A percentile compares a stretch with the other conserved stretches of the same genome.
These are phyloP conservation scores for Pleurotus pulmonarius DNA, from an alignment of 768 basidiomycete species.

Conservation along the genomic window DNA sequence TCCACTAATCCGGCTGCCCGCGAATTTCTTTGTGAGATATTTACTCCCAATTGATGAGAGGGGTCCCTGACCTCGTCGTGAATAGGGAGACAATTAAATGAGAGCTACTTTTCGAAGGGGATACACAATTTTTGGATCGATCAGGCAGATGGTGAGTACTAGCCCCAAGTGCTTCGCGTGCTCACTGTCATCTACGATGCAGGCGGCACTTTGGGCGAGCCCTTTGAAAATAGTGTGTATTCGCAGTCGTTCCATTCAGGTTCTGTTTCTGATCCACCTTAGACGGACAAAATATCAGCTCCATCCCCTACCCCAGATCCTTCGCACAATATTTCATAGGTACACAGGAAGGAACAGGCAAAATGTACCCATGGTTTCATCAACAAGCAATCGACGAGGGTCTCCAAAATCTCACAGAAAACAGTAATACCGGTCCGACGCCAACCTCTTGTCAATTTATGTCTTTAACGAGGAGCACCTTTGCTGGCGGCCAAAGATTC, in stretches of 20 bases:
- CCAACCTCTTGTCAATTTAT: slow-evolving; percentile 26
- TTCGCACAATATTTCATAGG: slow-evolving; percentile 32
- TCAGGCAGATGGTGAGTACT: slow-evolving; percentile 27
- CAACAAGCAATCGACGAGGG: slow-evolving; percentile 34
- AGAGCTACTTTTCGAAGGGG: slow-evolving; percentile 31
- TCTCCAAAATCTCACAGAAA: slow-evolving; percentile 27
- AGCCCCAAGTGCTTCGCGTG: background rate
- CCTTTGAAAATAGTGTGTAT: slow-evolving; percentile 28
- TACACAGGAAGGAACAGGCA: slow-evolving; percentile 29
- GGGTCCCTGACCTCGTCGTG: background rate
- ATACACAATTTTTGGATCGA: slow-evolving; percentile 36
- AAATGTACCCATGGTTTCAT: slow-evolving; percentile 35
- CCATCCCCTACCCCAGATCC: slow-evolving; percentile 27
- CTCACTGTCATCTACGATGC: background rate
- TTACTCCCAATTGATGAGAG: too few species aligned
- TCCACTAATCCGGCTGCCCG: slow-evolving; percentile 31
- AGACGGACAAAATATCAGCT: slow-evolving; percentile 27
- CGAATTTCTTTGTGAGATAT: slow-evolving; percentile 28
- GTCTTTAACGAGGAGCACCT: slow-evolving; percentile 32
- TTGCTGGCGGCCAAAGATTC: slow-evolving; percentile 30
- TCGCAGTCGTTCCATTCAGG: too few species aligned
- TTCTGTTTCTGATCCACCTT: too few species aligned
- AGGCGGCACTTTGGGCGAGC: slow-evolving; percentile 32
- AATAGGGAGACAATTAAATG: slow-evolving; percentile 29
- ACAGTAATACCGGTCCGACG: slow-evolving; percentile 3